Base-by-base conservation (phyloP, 2,329 filamentous ascomycete genomes). In the Thelonectria rubi region DNA sequence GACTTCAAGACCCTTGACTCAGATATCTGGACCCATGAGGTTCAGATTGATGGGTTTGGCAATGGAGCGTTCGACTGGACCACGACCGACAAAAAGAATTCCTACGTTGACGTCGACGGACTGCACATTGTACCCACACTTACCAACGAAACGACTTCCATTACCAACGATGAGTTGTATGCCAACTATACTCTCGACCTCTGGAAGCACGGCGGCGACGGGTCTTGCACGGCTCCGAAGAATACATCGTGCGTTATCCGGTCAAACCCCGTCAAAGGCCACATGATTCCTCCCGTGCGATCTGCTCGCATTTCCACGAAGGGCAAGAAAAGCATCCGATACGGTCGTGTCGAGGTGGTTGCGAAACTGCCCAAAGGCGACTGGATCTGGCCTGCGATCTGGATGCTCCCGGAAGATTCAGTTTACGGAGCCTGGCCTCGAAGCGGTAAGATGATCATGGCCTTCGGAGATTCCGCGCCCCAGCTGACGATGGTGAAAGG, bases 301-400 rank as follows among this genome's bases (percentile, higher is more conserved):
- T 82, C 79, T 2, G 84, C 81, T 8, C 77, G 84, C 12, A 68
- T 86, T 10, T 80, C 76, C 21, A 85, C 49, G 3, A 58, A 53
- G 32, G 49, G 56, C 21, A 58, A 52, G 32, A 58, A 58, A 26
- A 83, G 78, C 15, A 91, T 95, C 81, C 91, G 88, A 75, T 95
- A 91, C 73, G 92, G 92, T 51, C 89, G 90, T 43, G 84, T 95
- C 58, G 91, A 94, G 74, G 91, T 95, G 3, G 87, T 84, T 1
- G 92, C 92, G 30, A 89, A 89, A 76, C 78, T 94, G 21, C 91
- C 92, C 8, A 76, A 80, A 47, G 92, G 92, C 56, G 91, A 94
- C 78, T 94, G 92, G 92, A 83, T 95, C 11, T 94, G 92, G 92
- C 92, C 92, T 3, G 91, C 91, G 10, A 94, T 95, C 72, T 94